Conservation (phyloP, 331 rosid species). For the Rhamnella rubrinervis region DNA sequence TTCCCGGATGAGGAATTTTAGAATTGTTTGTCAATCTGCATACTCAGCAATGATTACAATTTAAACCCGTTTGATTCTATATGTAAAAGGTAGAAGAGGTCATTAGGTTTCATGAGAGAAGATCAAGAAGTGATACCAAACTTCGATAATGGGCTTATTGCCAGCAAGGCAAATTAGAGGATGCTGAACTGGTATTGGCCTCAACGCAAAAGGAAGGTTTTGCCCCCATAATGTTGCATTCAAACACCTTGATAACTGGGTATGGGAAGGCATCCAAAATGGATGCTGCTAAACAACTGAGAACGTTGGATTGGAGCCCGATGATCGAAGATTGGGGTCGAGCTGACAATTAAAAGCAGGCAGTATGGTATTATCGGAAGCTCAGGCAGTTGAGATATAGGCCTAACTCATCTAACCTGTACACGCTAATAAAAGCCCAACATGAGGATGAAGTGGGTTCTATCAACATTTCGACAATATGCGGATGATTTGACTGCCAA, state of each 20-base stretch:
- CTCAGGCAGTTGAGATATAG: conserved; percentile 55
- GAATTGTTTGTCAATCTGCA: conserved; percentile 61
- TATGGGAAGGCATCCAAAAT: conserved; percentile 75
- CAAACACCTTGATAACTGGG: conserved; percentile 87
- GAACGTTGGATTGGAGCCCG: conserved; percentile 54
- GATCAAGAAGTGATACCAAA: conserved; percentile 46
- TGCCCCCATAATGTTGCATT: conserved; percentile 59
- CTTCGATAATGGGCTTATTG: conserved; percentile 75
- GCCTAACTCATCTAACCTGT: conserved; percentile 79
- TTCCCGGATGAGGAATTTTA: conserved; percentile 50
- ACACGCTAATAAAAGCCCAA: conserved; percentile 65
- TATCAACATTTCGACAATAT: conserved; percentile 55
- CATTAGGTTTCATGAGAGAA: conserved; percentile 47
- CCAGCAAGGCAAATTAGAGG: conserved; percentile 78
- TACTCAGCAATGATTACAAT: conserved; percentile 80
- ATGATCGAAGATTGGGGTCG: conserved; percentile 99
- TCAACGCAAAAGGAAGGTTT: conserved; percentile 63
- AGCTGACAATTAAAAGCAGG: conserved; percentile 52
- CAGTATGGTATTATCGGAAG: conserved; percentile 52
- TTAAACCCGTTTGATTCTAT: conserved; percentile 58
- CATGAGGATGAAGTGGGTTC: conserved; percentile 69
- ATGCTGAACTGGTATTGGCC: conserved; percentile 55
- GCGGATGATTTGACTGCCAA: conserved; percentile 67
- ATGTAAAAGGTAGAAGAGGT: conserved; percentile 62
- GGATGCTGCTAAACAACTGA: conserved; percentile 64